Conservation (phyloP, 129 eudicot species). For the Heracleum sosnowskyi region DNA sequence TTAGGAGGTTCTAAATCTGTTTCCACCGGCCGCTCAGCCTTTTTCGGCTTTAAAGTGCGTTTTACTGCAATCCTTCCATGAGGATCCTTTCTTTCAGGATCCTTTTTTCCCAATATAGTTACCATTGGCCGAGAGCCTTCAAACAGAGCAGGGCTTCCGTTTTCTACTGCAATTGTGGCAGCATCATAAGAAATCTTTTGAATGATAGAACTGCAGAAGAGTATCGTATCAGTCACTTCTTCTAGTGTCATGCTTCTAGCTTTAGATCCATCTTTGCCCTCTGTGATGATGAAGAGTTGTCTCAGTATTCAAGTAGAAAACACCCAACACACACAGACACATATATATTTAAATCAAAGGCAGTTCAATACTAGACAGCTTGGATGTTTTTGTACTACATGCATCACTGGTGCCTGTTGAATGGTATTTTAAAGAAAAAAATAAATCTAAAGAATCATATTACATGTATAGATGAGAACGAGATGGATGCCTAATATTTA, state of each 20-base stretch:
- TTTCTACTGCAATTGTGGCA: slow-evolving; percentile 76
- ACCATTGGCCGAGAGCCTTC: slow-evolving; percentile 39
- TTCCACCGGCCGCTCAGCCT: slow-evolving; percentile 37
- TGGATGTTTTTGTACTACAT: not conserved
- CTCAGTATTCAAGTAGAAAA: slow-evolving; percentile 7
- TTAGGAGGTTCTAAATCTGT: slow-evolving; percentile 31
- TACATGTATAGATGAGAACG: not conserved
- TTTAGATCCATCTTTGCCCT: slow-evolving; percentile 32
- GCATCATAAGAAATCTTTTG: slow-evolving; percentile 72
- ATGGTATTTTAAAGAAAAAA: not conserved
- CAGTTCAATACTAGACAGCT: not conserved
- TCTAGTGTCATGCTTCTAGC: slow-evolving; percentile 70
- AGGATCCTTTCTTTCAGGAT: slow-evolving; percentile 34
- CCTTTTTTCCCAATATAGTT: slow-evolving; percentile 34
- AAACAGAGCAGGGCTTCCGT: slow-evolving; percentile 30
- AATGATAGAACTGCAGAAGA: slow-evolving; percentile 85
- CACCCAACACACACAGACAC: not conserved
- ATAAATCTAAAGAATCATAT: not conserved
- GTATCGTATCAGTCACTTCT: slow-evolving; percentile 90
- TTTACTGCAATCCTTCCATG: slow-evolving; percentile 32
- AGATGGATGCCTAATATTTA: not conserved
- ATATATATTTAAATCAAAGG: not conserved
- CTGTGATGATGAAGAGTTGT: slow-evolving; percentile 27
- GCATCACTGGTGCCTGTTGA: not conserved
- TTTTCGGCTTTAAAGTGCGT: slow-evolving; percentile 47